Base-by-base conservation (phyloP, 768 basidiomycete genomes). In the Lepiota subincarnata region DNA sequence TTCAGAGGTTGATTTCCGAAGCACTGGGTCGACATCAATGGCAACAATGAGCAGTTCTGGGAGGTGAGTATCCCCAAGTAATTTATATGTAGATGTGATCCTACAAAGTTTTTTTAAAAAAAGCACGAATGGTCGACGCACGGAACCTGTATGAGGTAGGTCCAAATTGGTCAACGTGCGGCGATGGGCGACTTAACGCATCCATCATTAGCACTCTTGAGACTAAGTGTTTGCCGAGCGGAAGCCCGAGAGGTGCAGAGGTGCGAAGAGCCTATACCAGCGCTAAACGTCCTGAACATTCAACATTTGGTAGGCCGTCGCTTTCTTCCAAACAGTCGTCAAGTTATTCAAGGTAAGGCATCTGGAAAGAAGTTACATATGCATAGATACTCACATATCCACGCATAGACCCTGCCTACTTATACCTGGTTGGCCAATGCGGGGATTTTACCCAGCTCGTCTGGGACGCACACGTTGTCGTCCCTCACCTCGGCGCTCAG, bases 121-220 rank as follows among this genome's bases (percentile, higher is more conserved):
- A 22, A 83, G 80, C 85, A 89, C 54, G 87, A 89, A 65, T 89
- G 87, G 87, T 56, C 68, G 8, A 79, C 73, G 11, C 87, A 89
- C 60, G 87, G 87, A 28, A 89, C 78, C 6, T 79, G 78, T 60
- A 71, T 72, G 70, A 78, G 75, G 75, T 73, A 41, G 6, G 10
- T 31, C 31, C 2, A 31, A 8, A 4, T 31, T 31, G 31, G 10
- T 31, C 31, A 11, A 31, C 7, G 31, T 31, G 10, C 7, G 31
- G 31, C 8, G 31, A 8, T 11, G 31, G 8, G 31, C 10, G 31
- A 31, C 8, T 8, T 4, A 8, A 31, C 10, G 1, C 31, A 31
- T 8, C 31, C 31, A 11, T 31, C 3, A 28, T 14, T 16, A 86
- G 85, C 63, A 88, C 86, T 4, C 74, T 89, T 16, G 57, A 75